Evolutionary conservation across 129 eudicot species (phyloP), one percentile per base, ranked within the genome.

Genomic region (Sambucus nigra): DNA sequence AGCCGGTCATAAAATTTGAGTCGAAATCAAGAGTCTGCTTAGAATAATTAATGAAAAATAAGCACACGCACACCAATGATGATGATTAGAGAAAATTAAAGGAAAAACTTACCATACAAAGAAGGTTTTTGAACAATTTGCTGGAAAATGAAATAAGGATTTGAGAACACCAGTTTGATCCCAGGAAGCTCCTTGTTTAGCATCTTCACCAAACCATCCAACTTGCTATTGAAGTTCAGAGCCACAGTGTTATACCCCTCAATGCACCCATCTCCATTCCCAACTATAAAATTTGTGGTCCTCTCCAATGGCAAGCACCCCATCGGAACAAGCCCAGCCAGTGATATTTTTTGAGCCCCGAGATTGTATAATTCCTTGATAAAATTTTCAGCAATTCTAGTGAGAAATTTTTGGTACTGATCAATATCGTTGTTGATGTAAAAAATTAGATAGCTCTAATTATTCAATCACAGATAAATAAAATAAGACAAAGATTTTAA

Each of bases 291-390:
- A 22, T 69, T 69, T 18, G 78, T 71, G 52, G 84, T 70, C 51
- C 95, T 73, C 60, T 82, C 87, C 38, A 86, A 44, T 19, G 95
- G 95, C 77, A 86, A 60, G 52, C 93, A 86, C 15, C 95, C 95
- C 95, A 86, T 86, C 13, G 95, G 95, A 51, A 87, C 93, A 26
- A 86, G 84, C 18, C 85, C 95, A 0, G 84, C 83, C 4, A 86
- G 53, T 11, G 84, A 76, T 16, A 86, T 18, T 52, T 79, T 86
- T 17, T 93, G 69, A 0, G 95, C 93, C 5, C 95, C 93, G 14
- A 81, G 82, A 17, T 20, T 26, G n/a, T 81, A 75, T 1, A 86
- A 52, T 4, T 76, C 38, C 45, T 70, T 64, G 22, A 86, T 7
- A 25, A 86, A 62, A 19, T 57, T 38, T 45, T 73, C 72, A 0